Evolutionary conservation across 805 yeast species (phyloP).

Genomic region (Phaffomyces thermotolerans): DNA sequence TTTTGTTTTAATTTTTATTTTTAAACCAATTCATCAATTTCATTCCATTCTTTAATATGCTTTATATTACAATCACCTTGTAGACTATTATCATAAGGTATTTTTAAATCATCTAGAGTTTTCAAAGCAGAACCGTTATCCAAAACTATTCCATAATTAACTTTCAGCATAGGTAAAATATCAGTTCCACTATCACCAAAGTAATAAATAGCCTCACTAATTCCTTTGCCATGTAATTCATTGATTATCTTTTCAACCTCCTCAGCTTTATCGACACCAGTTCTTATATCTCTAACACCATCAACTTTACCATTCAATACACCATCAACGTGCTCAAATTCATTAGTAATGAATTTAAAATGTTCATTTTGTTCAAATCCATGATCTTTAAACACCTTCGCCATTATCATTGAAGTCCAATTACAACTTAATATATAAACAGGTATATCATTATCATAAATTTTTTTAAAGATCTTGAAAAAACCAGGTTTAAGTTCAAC

Average conservation of each 20-base stretch:
- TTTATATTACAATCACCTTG: slow-evolving; percentile 12
- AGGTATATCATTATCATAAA: slow-evolving; percentile 23
- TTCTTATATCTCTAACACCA: slow-evolving; percentile 31
- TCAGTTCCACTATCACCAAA: slow-evolving; percentile 63
- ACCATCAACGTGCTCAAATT: slow-evolving; percentile 33
- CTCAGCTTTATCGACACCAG: slow-evolving; percentile 46
- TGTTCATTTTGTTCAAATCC: slow-evolving; percentile 18
- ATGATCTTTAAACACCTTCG: slow-evolving; percentile 20
- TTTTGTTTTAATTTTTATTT: no score
- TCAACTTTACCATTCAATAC: slow-evolving; percentile 22
- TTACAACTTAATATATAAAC: slow-evolving; percentile 48
- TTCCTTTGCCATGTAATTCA: slow-evolving; percentile 12
- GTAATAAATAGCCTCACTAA: slow-evolving; percentile 29
- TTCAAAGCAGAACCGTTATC: slow-evolving; percentile 30
- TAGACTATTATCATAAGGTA: slow-evolving; percentile 14
- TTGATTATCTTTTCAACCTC: slow-evolving; percentile 17
- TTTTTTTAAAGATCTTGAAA: slow-evolving; percentile 40
- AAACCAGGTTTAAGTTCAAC: slow-evolving; percentile 62
- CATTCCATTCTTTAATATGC: slow-evolving; percentile 18
- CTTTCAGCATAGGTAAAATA: slow-evolving; percentile 40
- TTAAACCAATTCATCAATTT: slow-evolving; percentile 11
- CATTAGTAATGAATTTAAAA: slow-evolving; percentile 40
- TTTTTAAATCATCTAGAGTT: slow-evolving; percentile 20
- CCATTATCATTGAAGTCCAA: slow-evolving; percentile 50
- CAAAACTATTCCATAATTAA: slow-evolving; percentile 41